Percentiles rank a stretch among this genome's conserved stretches.
Conservation (phyloP, 495 filamentous ascomycete genomes). For the Baudoinia panamericana region DNA sequence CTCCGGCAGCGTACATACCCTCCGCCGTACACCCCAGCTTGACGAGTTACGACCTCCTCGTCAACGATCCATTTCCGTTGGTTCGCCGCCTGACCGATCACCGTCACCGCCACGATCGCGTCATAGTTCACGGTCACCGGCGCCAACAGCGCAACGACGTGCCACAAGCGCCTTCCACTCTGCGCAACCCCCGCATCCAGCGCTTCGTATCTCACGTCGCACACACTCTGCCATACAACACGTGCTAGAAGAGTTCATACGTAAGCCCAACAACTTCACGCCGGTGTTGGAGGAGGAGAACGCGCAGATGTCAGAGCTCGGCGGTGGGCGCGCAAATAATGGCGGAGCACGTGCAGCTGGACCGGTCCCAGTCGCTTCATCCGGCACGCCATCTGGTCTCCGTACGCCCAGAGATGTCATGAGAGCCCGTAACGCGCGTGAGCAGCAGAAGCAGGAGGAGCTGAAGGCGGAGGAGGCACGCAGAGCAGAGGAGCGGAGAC, state of each 20-base stretch:
- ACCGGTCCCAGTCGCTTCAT: constrained; percentile 26
- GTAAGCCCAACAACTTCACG: constrained; percentile 71
- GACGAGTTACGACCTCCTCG: constrained; percentile 29
- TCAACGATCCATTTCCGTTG: constrained; percentile 22
- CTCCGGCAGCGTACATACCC: constrained; percentile 35
- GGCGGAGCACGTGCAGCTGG: constrained; percentile 29
- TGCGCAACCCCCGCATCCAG: constrained; percentile 33
- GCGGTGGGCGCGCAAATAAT: constrained; percentile 28
- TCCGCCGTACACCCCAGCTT: constrained; percentile 39
- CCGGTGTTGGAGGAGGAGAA: constrained; percentile 77
- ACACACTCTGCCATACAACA: constrained; percentile 74
- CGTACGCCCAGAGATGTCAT: constrained; percentile 30
- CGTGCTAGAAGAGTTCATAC: constrained; percentile 80
- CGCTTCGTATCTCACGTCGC: constrained; percentile 46
- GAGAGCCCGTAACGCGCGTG: constrained; percentile 26
- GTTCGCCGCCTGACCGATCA: constrained; percentile 28
- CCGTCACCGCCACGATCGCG: constrained; percentile 25
- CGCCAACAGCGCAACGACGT: constrained; percentile 18
- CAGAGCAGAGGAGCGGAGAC: constrained; percentile 25
- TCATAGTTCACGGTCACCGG: constrained; percentile 10
- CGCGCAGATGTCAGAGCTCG: constrained; percentile 83
- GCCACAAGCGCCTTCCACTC: constrained; percentile 23
- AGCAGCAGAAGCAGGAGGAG: constrained; percentile 22
- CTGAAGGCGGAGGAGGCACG: constrained; percentile 23
- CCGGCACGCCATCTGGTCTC: constrained; percentile 22